Evolutionary conservation across 2,329 filamentous ascomycete genomes (phyloP), one percentile per base, ranked within the genome.

Genomic region (Aureobasidium sp.): DNA sequence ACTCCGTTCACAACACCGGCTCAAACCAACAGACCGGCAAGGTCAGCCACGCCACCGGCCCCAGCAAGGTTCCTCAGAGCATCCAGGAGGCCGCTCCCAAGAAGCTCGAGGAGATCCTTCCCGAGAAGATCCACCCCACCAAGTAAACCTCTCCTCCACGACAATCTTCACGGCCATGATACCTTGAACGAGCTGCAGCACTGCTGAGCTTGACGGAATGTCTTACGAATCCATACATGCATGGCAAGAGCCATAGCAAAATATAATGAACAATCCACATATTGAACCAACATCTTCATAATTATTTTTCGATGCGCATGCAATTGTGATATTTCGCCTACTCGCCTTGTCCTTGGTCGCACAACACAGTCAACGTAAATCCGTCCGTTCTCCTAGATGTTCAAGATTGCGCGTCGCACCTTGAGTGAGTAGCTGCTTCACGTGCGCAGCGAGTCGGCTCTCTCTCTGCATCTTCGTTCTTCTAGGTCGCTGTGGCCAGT

Each of bases 61-160:
- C 69, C 25, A 74, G 72, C 17, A 75, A 73, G 20, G 77, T 79
- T 0, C 78, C 78, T 12, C 70, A 76, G 69, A 69, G 71, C 29
- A 65, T 79, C 6, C 77, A 79, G 66, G 74, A 79, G 68, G 73
- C 70, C 42, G 69, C 79, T 1, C 77, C 77, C 1, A 75, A 79
- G 68, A 75, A 72, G 36, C 66, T 80, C 5, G 77, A 79, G 71
- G 47, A 49, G 47, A 49, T 49, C 8, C 47, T 49, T 9, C 47
- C 47, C n/a, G 47, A 49, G 29, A 49, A 49, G 29, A 34, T 49
- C 29, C 47, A 49, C 47, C 47, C 47, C 29, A 49, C 47, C n/a
- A 49, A 49, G 47, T 49, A 49, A 49, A 49, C 17, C 4, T 34
- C 20, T 49, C 9, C 17, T 20, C 34, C 8, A 20, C 29, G 47